These are phyloP conservation scores for Crepidotus variabilis DNA, from an alignment of 768 basidiomycete species.

Conservation along the genomic window DNA sequence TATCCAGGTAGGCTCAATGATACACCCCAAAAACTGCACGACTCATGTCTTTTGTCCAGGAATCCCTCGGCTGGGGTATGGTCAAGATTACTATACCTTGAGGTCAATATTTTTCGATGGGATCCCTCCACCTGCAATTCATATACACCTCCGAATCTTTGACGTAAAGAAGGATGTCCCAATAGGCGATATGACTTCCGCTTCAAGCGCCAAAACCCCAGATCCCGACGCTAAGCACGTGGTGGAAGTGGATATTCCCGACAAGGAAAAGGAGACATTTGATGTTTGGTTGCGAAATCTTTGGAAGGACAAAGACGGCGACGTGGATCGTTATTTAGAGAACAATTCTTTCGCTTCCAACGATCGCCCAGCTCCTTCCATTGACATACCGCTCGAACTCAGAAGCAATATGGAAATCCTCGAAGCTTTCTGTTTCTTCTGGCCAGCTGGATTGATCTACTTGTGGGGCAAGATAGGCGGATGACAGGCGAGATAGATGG, in stretches of 20 bases:
- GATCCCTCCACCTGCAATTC: constrained; percentile 78
- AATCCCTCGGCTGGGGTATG: constrained; percentile 75
- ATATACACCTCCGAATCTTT: constrained; percentile 84
- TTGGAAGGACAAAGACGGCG: constrained; percentile 84
- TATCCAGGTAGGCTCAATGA: constrained; percentile 69
- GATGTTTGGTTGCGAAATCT: constrained; percentile 78
- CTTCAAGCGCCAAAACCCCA: constrained; percentile 26
- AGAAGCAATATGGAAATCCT: constrained; percentile 50
- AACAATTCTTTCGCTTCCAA: constrained; percentile 40
- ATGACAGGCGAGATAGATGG: constrained; percentile 13
- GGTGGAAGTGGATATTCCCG: constrained; percentile 48
- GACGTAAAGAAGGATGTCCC: constrained; percentile 65
- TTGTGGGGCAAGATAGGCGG: constrained; percentile 40
- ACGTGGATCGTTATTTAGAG: constrained; percentile 65
- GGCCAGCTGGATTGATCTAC: constrained; percentile 51
- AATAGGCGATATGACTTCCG: constrained; percentile 51
- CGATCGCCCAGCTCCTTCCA: constrained; percentile 18
- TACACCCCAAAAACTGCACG: not conserved
- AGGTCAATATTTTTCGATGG: constrained; percentile 83
- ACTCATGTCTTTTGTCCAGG: constrained; percentile 35
- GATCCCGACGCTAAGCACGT: constrained; percentile 22
- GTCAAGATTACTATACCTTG: constrained; percentile 86
- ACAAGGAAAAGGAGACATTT: constrained; percentile 61
- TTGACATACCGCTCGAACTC: constrained; percentile 61
- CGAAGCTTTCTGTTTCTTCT: constrained; percentile 69